A percentile compares a stretch with the other conserved stretches of the same genome.
phyloP scores from a whole-genome alignment of 371 early-diverging fungal genomes.

The Lichtheimia ornata region DNA sequence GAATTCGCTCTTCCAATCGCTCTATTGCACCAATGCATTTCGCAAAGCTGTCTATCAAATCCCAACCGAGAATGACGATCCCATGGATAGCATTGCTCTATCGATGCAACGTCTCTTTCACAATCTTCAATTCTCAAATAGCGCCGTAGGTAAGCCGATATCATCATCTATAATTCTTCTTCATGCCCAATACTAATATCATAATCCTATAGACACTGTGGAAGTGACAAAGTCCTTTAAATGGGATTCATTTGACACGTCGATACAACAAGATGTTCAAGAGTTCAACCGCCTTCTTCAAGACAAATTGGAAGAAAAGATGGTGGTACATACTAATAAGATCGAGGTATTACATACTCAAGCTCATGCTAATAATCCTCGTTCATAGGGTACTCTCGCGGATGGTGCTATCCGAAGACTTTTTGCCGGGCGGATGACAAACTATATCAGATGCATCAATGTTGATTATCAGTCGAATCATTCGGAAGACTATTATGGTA shows the following conservation, averaged over 20 bases:
- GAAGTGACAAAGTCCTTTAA: slow-evolving; percentile 97
- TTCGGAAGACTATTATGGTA: slow-evolving; percentile 64
- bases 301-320: slow-evolving; percentile 93
- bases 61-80: slow-evolving; percentile 87
- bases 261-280: slow-evolving; percentile 97
- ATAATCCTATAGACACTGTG: slow-evolving; percentile 62
- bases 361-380: no score
- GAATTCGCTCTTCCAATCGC: slow-evolving; percentile 97
- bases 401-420: slow-evolving; percentile 91
- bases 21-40: slow-evolving; percentile 96
- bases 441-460: slow-evolving; percentile 91
- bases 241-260: slow-evolving; percentile 94
- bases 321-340: slow-evolving; percentile 50
- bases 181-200: no score
- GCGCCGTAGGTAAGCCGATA: slow-evolving; percentile 62
- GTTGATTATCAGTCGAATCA: slow-evolving; percentile 94
- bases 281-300: slow-evolving; percentile 96
- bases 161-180: no score
- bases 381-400: slow-evolving; percentile 75
- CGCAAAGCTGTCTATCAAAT: slow-evolving; percentile 90
- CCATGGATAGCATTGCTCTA: slow-evolving; percentile 82
- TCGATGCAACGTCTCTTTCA: slow-evolving; percentile 96
- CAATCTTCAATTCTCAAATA: slow-evolving; percentile 71
- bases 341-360: no score
- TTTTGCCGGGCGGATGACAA: slow-evolving; percentile 95